Base-by-base conservation (phyloP, 2,329 filamentous ascomycete species). In the Keithomyces neogunnii region DNA sequence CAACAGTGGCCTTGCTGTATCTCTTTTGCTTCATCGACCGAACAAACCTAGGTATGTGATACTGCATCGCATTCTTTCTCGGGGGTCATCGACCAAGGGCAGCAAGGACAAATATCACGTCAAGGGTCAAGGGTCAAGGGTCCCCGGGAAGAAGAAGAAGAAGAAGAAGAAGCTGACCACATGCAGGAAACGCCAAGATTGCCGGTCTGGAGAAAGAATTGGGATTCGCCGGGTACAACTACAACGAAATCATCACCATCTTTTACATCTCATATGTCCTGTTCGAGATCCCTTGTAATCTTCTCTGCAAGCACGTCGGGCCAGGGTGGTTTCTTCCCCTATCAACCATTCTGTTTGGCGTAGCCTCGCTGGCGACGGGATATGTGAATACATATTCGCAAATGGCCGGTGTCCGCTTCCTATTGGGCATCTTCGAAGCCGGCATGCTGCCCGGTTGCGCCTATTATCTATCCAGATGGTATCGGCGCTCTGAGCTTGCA, bases 191-290 rank as follows among this genome's bases (percentile, higher is more conserved):
- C 63, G 84, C 84, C 2, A 77, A 75, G 55, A 69, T 88, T 19
- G 84, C 83, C 3, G 83, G 83, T 0, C 69, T 88, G 26, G 80
- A 85, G 51, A 72, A 69, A 35, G 84, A 87, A 49, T 73, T 89
- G 1, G 62, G 69, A 0, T 66, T 89, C 51, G 65, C 62, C 10
- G 76, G 76, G 30, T 81, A 85, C 61, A 84, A 87, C 61, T 89
- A 88, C 70, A 89, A 89, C 60, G 67, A 69, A 30, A 71, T 88
- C 2, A 73, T 89, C 3, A 83, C 83, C 10, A 63, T 82, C 56
- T 89, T 89, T 68, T 89, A 86, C 66, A 74, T 89, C 62, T 80
- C 80, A 6, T 89, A 89, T 66, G 87, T 88, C 58, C 30, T 88
- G 46, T 86, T 86, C 57, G 81, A 88, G 63, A 84, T 89, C 42